Percentiles rank a stretch among this genome's conserved stretches.
phyloP scores from a whole-genome alignment of 208 protist species.

The Wallacemonas sp. region DNA sequence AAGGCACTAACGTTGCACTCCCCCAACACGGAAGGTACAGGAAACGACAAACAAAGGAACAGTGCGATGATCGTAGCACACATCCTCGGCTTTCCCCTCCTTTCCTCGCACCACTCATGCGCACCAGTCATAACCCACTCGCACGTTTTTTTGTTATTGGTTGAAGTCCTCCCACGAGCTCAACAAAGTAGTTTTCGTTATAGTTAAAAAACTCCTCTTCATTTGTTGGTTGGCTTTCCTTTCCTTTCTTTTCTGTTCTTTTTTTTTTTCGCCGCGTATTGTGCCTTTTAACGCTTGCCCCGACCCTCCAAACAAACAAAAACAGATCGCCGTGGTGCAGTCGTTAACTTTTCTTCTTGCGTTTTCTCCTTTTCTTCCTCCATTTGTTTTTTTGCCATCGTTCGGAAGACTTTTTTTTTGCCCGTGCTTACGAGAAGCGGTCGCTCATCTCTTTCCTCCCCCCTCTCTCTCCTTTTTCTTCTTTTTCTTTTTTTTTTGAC shows the following conservation, averaged over 20 bases:
- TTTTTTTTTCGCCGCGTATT: slow-evolving; percentile 9
- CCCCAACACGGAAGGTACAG: too few relatives aligned
- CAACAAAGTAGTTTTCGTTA: too few relatives aligned
- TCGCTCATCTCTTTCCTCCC: neutral
- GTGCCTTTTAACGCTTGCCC: too few relatives aligned
- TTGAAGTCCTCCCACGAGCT: neutral
- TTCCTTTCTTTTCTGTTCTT: slow-evolving; percentile 12
- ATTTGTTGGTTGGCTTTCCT: neutral
- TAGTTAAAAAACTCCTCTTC: too few relatives aligned
- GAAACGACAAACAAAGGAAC: too few relatives aligned
- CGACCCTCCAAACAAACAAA: neutral
- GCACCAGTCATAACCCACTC: neutral
- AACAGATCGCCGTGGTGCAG: neutral
- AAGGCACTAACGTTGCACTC: neutral
- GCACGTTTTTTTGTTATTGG: neutral
- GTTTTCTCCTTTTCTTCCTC: slow-evolving; percentile 1
- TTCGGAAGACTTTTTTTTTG: too few relatives aligned
- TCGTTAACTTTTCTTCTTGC: neutral
- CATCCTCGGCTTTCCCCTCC: neutral
- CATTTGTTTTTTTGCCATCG: slow-evolving; percentile 6
- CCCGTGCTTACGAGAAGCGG: too few relatives aligned
- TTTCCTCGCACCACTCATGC: neutral
- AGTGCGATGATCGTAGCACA: neutral
- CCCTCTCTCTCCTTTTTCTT: too few relatives aligned
- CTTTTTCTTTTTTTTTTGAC: too few relatives aligned